phyloP scores from a whole-genome alignment of 805 yeast species.

The Grigorovia transvaalensis region DNA sequence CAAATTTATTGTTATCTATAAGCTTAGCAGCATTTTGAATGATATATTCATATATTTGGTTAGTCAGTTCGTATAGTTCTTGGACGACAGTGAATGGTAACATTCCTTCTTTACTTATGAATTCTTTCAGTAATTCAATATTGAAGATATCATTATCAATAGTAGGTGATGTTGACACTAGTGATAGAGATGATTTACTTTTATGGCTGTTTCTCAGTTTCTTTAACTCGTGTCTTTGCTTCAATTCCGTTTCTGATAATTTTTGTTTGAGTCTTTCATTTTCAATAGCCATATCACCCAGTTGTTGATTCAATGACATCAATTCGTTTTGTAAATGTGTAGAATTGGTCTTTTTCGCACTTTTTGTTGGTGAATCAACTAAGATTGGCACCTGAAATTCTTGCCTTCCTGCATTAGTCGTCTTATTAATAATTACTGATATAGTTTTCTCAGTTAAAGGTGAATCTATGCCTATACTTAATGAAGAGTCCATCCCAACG shows the following conservation, averaged over 20 bases:
- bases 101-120: slow-evolving; percentile 12
- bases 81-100: slow-evolving; percentile 10
- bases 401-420: neutral
- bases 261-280: slow-evolving; percentile 30
- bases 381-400: neutral
- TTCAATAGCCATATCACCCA: slow-evolving; percentile 22
- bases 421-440: neutral
- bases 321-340: slow-evolving; percentile 17
- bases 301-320: slow-evolving; percentile 15
- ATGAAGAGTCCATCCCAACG: neutral
- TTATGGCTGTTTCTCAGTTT: neutral
- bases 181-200: neutral
- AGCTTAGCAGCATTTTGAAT: neutral
- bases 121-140: slow-evolving; percentile 5
- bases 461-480: neutral
- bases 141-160: neutral
- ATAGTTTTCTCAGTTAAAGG: neutral
- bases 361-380: neutral
- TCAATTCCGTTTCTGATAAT: slow-evolving; percentile 36
- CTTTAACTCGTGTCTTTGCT: slow-evolving; percentile 3
- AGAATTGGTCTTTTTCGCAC: neutral
- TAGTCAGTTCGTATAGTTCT: neutral
- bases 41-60: neutral
- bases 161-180: neutral
- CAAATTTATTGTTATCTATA: neutral